phyloP scores from a whole-genome alignment of 129 eudicot genomes.

The Flaveria sonorensis region DNA sequence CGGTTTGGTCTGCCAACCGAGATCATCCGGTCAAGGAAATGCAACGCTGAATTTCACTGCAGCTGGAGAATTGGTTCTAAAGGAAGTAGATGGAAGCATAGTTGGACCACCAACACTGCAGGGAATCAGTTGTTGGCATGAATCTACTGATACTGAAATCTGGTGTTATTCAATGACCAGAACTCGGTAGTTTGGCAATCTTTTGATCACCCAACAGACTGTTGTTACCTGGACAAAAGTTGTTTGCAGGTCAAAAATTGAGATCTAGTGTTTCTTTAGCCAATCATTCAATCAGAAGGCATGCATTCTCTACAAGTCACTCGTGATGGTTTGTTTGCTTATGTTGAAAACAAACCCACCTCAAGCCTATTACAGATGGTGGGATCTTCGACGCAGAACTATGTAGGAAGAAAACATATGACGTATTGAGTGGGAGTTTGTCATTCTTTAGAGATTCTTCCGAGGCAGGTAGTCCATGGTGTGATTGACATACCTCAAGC shows the following conservation, averaged over 20 bases:
- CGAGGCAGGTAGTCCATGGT: background rate
- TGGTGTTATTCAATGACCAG: background rate
- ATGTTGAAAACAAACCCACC: slow-evolving; percentile 8
- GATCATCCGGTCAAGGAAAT: background rate
- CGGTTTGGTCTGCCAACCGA: background rate
- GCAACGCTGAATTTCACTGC: background rate
- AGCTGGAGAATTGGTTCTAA: background rate
- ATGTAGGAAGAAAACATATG: background rate
- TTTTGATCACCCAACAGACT: background rate
- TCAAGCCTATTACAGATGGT: background rate
- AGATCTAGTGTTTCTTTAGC: background rate
- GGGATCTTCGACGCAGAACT: too few species aligned
- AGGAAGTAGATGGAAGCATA: background rate
- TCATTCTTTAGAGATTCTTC: background rate
- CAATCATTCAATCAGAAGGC: background rate
- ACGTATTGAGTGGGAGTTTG: background rate
- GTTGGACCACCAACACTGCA: slow-evolving; percentile 8
- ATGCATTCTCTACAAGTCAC: background rate
- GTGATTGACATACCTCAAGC: background rate
- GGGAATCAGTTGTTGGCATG: background rate
- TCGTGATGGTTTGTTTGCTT: background rate
- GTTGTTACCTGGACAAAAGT: background rate
- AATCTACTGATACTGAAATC: background rate
- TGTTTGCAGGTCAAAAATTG: background rate
- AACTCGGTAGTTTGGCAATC: background rate